These are phyloP conservation scores for Sporothrix protearum DNA, from an alignment of 2,329 filamentous ascomycete species.

Conservation along the genomic window DNA sequence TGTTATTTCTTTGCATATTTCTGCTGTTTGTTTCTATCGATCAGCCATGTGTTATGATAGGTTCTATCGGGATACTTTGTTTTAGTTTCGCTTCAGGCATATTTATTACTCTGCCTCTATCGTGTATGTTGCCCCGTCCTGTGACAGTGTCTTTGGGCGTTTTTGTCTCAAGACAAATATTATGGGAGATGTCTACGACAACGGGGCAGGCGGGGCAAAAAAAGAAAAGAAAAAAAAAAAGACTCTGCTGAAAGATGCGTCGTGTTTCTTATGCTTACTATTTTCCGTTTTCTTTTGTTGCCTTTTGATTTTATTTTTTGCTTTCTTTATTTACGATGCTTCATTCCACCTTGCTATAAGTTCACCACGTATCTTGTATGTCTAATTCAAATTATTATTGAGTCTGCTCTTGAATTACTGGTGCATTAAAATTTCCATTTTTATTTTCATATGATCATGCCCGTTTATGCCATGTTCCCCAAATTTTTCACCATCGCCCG, in stretches of 20 bases:
- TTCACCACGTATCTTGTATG: too few relatives aligned
- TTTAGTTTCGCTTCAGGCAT: neutral
- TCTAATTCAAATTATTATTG: too few relatives aligned
- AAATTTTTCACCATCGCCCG: neutral
- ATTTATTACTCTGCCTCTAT: neutral
- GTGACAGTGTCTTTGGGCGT: neutral
- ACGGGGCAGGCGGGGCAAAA: neutral
- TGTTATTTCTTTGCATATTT: constrained; percentile 10
- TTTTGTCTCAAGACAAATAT: neutral
- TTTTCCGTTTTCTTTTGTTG: neutral
- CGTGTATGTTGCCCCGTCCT: neutral
- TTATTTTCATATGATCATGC: constrained; percentile 1
- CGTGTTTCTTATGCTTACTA: neutral
- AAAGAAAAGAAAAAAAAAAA: neutral
- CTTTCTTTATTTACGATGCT: neutral
- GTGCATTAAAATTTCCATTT: neutral
- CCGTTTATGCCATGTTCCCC: neutral
- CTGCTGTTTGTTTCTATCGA: neutral
- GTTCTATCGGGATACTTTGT: neutral
- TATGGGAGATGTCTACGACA: neutral
- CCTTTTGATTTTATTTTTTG: neutral
- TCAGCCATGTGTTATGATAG: constrained; percentile 16
- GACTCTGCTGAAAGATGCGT: neutral
- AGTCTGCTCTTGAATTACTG: neutral
- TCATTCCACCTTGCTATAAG: too few relatives aligned